These are phyloP conservation scores for Ustulina deusta DNA, from an alignment of 2,329 filamentous ascomycete genomes.

Conservation along the genomic window DNA sequence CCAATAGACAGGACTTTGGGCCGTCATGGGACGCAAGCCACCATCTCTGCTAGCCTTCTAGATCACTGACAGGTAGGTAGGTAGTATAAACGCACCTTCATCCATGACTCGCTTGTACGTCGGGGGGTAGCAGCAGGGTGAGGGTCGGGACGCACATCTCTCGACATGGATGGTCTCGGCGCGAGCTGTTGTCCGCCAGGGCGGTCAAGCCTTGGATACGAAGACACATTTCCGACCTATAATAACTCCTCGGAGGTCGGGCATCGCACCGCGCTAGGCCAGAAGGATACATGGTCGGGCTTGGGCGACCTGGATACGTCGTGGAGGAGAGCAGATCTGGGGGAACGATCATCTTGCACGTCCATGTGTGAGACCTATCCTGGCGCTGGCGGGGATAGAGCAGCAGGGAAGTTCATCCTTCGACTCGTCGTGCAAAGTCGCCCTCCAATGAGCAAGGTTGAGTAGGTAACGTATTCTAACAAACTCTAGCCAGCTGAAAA, in stretches of 20 bases:
- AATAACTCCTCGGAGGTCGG: background rate
- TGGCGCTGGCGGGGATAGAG: conserved; percentile 1
- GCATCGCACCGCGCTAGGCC: conserved; percentile 15
- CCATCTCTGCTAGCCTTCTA: conserved; percentile 8
- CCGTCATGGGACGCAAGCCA: conserved; percentile 16
- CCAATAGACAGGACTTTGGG: background rate
- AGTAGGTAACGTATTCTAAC: background rate
- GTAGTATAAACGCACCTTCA: background rate
- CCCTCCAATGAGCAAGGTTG: conserved; percentile 22
- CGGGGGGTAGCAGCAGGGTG: conserved; percentile 1
- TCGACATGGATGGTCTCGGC: background rate
- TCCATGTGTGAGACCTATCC: conserved; percentile 10
- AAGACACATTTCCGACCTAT: background rate
- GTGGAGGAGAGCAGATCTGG: conserved; percentile 22
- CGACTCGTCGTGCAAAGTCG: background rate
- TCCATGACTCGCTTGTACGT: conserved; percentile 16
- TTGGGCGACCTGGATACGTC: background rate
- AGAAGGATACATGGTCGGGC: background rate
- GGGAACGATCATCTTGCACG: conserved; percentile 30
- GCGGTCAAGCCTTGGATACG: conserved; percentile 11
- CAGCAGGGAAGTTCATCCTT: conserved; percentile 14
- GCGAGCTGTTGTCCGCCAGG: conserved; percentile 13
- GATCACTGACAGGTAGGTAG: conserved; percentile 1
- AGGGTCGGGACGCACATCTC: conserved; percentile 25
- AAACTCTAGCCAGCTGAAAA: background rate